Evolutionary conservation across 345 rosid genomes (phyloP).

Genomic region (Populus deltoides): DNA sequence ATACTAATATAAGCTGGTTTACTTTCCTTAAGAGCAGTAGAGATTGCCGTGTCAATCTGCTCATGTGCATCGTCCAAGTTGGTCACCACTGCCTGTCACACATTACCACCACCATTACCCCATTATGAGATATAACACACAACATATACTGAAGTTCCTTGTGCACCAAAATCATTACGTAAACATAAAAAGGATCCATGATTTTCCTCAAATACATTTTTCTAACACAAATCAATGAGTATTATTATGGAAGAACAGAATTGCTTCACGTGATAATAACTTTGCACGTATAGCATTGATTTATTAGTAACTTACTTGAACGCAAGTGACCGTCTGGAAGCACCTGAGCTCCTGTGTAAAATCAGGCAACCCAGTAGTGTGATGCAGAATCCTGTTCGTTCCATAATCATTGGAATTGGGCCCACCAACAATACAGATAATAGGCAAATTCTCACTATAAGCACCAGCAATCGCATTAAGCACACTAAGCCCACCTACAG

Average conservation of each 20-base stretch:
- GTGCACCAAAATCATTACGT: background rate
- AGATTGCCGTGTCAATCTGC: slow-evolving; percentile 60
- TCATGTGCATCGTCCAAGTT: slow-evolving; percentile 75
- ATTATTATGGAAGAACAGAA: background rate
- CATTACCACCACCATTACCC: slow-evolving; percentile 3
- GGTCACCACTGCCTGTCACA: slow-evolving; percentile 60
- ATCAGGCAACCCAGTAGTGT: slow-evolving; percentile 70
- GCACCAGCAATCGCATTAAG: slow-evolving; percentile 72
- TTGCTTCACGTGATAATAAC: background rate
- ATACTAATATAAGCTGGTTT: slow-evolving; percentile 71
- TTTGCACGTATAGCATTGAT: background rate
- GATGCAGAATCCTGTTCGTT: slow-evolving; percentile 63
- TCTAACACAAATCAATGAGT: no score
- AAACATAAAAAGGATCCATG: background rate
- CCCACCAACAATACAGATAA: slow-evolving; percentile 65
- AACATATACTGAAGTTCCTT: background rate
- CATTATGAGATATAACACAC: background rate
- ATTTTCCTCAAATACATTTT: background rate
- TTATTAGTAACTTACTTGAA: slow-evolving; percentile 39
- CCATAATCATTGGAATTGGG: slow-evolving; percentile 75
- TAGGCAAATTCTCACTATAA: slow-evolving; percentile 66
- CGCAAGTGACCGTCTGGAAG: slow-evolving; percentile 58
- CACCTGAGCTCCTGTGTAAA: slow-evolving; percentile 64
- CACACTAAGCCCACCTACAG: slow-evolving; percentile 74
- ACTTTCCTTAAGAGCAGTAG: slow-evolving; percentile 72